These are phyloP conservation scores for Globisporangium spiculum DNA, from an alignment of 352 stramenopile genomes.

Conservation along the genomic window DNA sequence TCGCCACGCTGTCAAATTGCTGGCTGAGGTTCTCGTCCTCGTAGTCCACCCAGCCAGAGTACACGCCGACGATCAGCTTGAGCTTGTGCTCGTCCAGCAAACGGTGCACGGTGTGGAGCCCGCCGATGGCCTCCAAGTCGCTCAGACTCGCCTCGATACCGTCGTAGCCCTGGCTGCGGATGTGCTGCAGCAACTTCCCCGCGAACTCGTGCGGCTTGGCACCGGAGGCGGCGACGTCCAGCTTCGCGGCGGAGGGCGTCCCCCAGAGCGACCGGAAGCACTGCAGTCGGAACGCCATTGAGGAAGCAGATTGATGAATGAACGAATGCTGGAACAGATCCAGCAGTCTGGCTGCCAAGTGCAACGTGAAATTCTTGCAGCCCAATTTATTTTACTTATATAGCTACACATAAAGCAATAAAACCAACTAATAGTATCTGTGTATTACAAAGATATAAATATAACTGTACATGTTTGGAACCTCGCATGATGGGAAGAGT, in stretches of 20 bases:
- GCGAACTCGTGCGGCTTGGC: slow-evolving; percentile 26
- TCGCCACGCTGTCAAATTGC: slow-evolving; percentile 51
- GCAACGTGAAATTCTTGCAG: background rate
- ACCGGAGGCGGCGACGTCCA: slow-evolving; percentile 17
- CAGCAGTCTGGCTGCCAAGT: background rate
- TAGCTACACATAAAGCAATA: too few species aligned
- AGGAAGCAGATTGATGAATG: background rate
- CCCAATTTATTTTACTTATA: too few species aligned
- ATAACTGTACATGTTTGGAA: background rate
- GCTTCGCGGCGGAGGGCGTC: slow-evolving; percentile 31
- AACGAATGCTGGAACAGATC: background rate
- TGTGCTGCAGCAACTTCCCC: slow-evolving; percentile 31
- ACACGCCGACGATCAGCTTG: slow-evolving; percentile 62
- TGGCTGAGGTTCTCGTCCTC: slow-evolving; percentile 44
- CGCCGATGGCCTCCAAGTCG: slow-evolving; percentile 53
- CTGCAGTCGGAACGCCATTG: slow-evolving; percentile 24
- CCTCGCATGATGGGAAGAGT: background rate
- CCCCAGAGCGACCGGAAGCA: slow-evolving; percentile 68
- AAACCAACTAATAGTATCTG: too few species aligned
- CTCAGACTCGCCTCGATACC: slow-evolving; percentile 70
- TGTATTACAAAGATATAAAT: background rate
- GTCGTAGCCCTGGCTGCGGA: slow-evolving; percentile 52
- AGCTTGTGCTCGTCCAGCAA: slow-evolving; percentile 48
- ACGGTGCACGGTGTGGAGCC: slow-evolving; percentile 29
- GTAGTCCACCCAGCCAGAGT: slow-evolving; percentile 74